These are phyloP conservation scores for Sporothrix euskadiensis DNA, from an alignment of 2,329 filamentous ascomycete genomes.

Conservation along the genomic window DNA sequence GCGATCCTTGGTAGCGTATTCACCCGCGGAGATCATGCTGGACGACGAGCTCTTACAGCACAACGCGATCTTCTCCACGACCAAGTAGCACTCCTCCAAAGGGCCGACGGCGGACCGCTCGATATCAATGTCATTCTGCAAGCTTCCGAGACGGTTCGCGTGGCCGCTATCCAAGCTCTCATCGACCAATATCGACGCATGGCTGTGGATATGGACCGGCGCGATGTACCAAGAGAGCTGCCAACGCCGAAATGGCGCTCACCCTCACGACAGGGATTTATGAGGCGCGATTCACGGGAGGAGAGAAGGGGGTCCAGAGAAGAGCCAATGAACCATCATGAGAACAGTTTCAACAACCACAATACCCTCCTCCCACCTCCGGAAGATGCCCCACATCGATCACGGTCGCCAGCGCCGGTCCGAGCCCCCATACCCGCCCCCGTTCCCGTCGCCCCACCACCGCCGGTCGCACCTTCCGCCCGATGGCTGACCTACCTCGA, in stretches of 20 bases:
- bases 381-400: background rate
- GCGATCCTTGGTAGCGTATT: slow-evolving; percentile 43
- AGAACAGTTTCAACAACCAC: background rate
- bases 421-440: slow-evolving; percentile 12
- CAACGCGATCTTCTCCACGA: slow-evolving; percentile 38
- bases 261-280: background rate
- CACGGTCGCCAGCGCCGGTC: background rate
- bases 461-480: slow-evolving; percentile 25
- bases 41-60: slow-evolving; percentile 37
- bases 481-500: slow-evolving; percentile 29
- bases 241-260: slow-evolving; percentile 32
- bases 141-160: slow-evolving; percentile 41
- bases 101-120: slow-evolving; percentile 34
- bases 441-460: slow-evolving; percentile 31
- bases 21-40: slow-evolving; percentile 42
- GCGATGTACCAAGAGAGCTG: slow-evolving; percentile 37
- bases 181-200: slow-evolving; percentile 43
- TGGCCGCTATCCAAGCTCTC: slow-evolving; percentile 39
- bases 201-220: slow-evolving; percentile 34
- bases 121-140: slow-evolving; percentile 41
- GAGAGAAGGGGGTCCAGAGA: background rate
- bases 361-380: background rate
- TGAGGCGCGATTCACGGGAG: background rate
- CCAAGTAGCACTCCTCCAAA: slow-evolving; percentile 36
- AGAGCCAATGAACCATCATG: background rate